phyloP scores from a whole-genome alignment of 257 asterid genomes.

The Forsythia viridissima region DNA sequence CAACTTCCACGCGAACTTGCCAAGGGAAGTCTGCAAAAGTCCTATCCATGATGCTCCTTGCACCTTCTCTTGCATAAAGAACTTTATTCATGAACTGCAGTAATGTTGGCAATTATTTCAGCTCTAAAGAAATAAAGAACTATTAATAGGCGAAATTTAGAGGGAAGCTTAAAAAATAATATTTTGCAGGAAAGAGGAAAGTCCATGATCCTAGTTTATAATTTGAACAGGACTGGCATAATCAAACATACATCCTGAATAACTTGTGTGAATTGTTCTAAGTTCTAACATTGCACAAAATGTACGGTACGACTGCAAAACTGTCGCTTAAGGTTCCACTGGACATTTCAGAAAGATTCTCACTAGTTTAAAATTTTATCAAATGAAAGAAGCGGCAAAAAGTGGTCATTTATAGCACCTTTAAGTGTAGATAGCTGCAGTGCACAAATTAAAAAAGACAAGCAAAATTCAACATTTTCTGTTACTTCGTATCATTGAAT shows the following conservation, averaged over 20 bases:
- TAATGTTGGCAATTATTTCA: slow-evolving; percentile 1
- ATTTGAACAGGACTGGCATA: slow-evolving; percentile 1
- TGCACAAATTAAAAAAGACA: background rate
- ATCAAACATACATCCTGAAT: background rate
- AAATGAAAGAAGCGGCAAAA: background rate
- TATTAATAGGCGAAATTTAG: slow-evolving; percentile 10
- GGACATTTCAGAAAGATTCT: background rate
- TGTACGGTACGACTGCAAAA: background rate
- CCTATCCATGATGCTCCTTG: slow-evolving; percentile 88
- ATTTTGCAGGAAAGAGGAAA: background rate
- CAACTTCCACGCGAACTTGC: slow-evolving; percentile 95
- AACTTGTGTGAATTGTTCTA: background rate
- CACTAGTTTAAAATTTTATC: too few species aligned
- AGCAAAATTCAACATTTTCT: background rate
- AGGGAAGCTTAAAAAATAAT: background rate
- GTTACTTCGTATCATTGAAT: too few species aligned
- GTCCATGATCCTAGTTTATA: background rate
- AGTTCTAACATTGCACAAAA: background rate
- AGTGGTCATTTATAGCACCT: background rate
- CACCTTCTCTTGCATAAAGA: slow-evolving; percentile 98
- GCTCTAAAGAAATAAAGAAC: background rate
- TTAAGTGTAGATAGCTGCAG: background rate
- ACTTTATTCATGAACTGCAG: slow-evolving; percentile 99
- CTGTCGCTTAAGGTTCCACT: background rate
- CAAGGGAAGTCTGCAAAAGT: slow-evolving; percentile 91